A percentile compares a stretch with the other conserved stretches of the same genome.
Evolutionary conservation across 2,329 filamentous ascomycete genomes (phyloP).

Genomic region (Pseudogymnoascus sp.): DNA sequence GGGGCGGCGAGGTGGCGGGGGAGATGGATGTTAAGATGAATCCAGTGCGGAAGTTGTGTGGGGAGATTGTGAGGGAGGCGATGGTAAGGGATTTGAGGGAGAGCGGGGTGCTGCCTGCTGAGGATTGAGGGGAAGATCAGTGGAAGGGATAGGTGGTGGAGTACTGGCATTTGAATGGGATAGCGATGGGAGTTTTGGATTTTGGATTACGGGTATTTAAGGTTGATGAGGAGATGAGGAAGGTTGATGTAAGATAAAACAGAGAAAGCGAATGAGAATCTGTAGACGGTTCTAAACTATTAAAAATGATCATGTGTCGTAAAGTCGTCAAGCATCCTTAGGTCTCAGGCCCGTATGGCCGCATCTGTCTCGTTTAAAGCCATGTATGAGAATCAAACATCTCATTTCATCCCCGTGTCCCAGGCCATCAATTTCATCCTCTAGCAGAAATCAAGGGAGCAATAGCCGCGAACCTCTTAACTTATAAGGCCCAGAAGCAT

Average conservation of each 20-base stretch:
- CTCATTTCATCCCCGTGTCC: background rate
- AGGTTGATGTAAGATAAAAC: background rate
- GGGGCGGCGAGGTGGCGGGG: constrained; percentile 59
- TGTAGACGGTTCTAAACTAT: background rate
- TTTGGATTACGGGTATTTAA: background rate
- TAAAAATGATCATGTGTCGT: background rate
- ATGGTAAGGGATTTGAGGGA: constrained; percentile 60
- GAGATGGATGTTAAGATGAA: constrained; percentile 58
- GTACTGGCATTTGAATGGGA: background rate
- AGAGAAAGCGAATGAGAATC: background rate
- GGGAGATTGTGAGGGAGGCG: constrained; percentile 60
- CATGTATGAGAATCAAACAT: background rate
- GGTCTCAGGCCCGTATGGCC: background rate
- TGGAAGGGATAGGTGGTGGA: background rate
- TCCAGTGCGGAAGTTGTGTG: constrained; percentile 62
- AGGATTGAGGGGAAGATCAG: background rate
- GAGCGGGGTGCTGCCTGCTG: background rate
- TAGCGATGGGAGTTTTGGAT: background rate
- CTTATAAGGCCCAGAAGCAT: background rate
- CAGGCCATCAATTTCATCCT: background rate
- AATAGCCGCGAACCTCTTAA: background rate
- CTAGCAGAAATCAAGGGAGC: background rate
- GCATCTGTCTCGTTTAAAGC: background rate
- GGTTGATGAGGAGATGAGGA: background rate
- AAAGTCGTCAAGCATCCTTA: background rate